Evolutionary conservation across 2,329 filamentous ascomycete genomes (phyloP).

Genomic region (Ceratocystis harringtonii): DNA sequence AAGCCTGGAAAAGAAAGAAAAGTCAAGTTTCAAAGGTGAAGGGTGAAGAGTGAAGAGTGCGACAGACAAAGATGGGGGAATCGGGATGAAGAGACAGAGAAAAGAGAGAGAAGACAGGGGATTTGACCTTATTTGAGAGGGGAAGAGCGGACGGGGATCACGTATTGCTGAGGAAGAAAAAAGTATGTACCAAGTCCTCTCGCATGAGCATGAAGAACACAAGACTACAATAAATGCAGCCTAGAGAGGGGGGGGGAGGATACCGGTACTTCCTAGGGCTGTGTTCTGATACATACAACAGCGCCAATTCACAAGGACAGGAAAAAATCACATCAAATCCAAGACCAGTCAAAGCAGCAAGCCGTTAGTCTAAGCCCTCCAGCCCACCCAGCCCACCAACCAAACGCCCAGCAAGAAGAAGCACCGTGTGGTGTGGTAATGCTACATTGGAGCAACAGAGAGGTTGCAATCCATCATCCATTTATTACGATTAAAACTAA

Average conservation of each 20-base stretch:
- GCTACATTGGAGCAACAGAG: background rate
- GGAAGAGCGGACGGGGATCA: background rate
- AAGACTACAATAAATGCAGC: background rate
- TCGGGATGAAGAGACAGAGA: slow-evolving; percentile 10
- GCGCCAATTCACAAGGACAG: background rate
- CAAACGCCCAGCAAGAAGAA: background rate
- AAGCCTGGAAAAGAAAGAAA: background rate
- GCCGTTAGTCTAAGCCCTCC: background rate
- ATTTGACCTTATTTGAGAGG: slow-evolving; percentile 3
- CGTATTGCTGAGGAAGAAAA: background rate
- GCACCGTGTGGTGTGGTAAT: background rate
- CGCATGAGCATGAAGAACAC: background rate
- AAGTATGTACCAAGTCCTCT: background rate
- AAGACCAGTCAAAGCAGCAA: background rate
- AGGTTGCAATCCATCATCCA: background rate
- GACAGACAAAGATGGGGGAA: background rate
- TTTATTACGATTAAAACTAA: background rate
- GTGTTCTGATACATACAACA: background rate
- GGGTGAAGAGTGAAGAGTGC: background rate
- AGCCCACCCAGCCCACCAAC: background rate
- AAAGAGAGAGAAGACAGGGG: slow-evolving; percentile 10
- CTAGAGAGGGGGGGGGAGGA: background rate
- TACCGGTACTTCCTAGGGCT: background rate
- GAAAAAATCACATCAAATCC: background rate
- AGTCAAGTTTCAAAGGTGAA: slow-evolving; percentile 3